Evolutionary conservation across 2,329 filamentous ascomycete genomes (phyloP).

Genomic region (Venturia pyrina): DNA sequence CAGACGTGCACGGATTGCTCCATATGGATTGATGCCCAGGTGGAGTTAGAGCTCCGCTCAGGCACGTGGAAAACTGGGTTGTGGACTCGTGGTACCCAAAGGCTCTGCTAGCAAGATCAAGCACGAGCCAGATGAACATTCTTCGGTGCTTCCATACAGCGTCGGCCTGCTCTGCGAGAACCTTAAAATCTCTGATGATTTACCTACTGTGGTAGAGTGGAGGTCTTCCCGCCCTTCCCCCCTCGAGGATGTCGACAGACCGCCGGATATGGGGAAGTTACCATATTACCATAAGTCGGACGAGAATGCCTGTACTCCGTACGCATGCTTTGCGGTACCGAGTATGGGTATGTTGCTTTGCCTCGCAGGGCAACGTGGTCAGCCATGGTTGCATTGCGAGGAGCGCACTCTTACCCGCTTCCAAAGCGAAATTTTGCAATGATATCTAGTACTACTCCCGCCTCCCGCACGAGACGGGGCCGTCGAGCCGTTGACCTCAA

Average conservation of each 20-base stretch:
- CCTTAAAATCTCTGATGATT: neutral
- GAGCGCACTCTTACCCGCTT: neutral
- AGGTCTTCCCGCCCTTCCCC: neutral
- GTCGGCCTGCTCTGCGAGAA: neutral
- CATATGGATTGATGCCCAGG: neutral
- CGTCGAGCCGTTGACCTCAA: neutral
- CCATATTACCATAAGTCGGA: neutral
- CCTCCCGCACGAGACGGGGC: neutral
- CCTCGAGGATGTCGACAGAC: neutral
- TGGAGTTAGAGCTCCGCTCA: constrained; percentile 1
- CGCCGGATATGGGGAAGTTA: neutral
- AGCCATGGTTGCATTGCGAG: neutral
- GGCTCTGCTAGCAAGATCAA: neutral
- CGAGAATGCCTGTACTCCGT: neutral
- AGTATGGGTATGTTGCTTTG: neutral
- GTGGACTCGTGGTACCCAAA: neutral
- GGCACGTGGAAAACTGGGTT: neutral
- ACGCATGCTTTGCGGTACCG: neutral
- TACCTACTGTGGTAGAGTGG: neutral
- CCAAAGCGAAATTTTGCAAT: neutral
- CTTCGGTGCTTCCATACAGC: neutral
- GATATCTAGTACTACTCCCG: neutral
- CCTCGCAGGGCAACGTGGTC: neutral
- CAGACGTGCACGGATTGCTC: neutral
- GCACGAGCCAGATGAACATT: neutral